Evolutionary conservation across 1,284 basidiomycete genomes (phyloP), one percentile per base, ranked within the genome.

Genomic region (Exobasidium cylindrosporum): DNA sequence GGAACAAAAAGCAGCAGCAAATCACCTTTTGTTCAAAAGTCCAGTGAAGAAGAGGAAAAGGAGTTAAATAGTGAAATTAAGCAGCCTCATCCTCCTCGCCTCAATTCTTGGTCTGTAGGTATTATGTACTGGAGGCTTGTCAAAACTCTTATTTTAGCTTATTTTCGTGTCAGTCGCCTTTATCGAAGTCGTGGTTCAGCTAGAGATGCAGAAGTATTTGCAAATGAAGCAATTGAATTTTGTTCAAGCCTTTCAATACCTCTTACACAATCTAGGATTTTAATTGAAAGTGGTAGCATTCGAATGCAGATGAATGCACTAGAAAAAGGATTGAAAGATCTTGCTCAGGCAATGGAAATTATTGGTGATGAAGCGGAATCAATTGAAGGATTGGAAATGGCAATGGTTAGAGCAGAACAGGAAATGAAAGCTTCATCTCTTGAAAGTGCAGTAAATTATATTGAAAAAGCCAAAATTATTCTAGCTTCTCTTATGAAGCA

Each of bases 141-240:
- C 5, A 21, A 52, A 14, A 24, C 31, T 17, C 47, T 65, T 10
- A 53, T 54, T 14, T 23, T 23, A 21, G 31, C 57, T 3, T 75
- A 72, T 54, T 46, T 63, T 44, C 59, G 54, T 4, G 58, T 76
- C 45, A 68, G 68, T 28, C 57, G 45, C 17, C 30, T 75, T 44
- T 67, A 77, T 44, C 64, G 67, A n/a, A 24, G 58, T 23, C 74
- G 76, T 21, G 77, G 77, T 32, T 69, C 69, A 7, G 69, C 64
- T 4, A 54, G 65, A 5, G 74, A 79, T 30, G 74, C 77, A 2
- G 71, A 72, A n/a, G 65, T 66, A 1, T 68, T 72, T 57, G 74
- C 68, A 10, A 55, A 57, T 5, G 77, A 79, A 53, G 64, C 66
- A 24, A 63, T 77, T 40, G 69, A 73, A 43, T 68, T 75, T 57